Evolutionary conservation across 2,329 filamentous ascomycete genomes (phyloP).

Genomic region (Xylaria sp.): DNA sequence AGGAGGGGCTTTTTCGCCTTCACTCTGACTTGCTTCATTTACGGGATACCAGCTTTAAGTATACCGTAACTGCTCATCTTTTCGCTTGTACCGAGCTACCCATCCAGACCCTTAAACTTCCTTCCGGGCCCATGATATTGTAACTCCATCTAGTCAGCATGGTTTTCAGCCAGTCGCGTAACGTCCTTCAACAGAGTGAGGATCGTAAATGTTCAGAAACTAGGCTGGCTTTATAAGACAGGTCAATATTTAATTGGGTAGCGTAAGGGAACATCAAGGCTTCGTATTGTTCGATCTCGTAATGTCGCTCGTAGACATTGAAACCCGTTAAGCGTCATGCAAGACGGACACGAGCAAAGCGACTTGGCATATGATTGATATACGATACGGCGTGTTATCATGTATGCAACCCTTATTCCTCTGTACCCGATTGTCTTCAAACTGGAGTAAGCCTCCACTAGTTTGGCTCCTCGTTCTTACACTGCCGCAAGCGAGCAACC

Average conservation of each 20-base stretch:
- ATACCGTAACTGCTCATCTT: background rate
- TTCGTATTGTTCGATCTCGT: background rate
- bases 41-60: background rate
- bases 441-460: conserved; percentile 33
- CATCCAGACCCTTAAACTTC: background rate
- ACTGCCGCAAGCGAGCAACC: conserved; percentile 35
- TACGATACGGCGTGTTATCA: background rate
- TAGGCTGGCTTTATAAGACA: background rate
- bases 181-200: background rate
- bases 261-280: background rate
- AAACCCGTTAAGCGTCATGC: background rate
- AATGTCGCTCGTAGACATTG: conserved; percentile 2
- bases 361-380: background rate
- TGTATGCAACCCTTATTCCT: conserved; percentile 1
- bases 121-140: background rate
- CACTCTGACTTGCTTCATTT: background rate
- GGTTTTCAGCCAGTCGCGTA: background rate
- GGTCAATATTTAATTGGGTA: background rate
- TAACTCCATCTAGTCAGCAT: background rate
- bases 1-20: background rate
- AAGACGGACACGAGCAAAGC: conserved; percentile 5
- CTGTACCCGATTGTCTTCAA: conserved; percentile 5
- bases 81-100: background rate
- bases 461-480: conserved; percentile 29
- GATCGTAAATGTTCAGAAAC: background rate